phyloP scores from a whole-genome alignment of 345 rosid species.

The Hibiscus syriacus region DNA sequence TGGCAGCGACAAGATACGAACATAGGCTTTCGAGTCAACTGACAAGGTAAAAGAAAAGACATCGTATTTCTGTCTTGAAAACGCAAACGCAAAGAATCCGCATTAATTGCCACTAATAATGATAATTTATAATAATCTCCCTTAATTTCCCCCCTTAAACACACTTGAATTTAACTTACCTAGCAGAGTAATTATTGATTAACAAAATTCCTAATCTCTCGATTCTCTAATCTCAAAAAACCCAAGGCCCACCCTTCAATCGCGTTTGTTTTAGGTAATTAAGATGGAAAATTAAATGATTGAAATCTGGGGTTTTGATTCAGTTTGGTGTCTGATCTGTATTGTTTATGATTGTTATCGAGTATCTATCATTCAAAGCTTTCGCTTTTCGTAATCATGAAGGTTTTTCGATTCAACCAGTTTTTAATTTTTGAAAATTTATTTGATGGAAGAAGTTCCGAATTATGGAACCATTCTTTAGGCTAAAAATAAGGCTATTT shows the following conservation, averaged over 20 bases:
- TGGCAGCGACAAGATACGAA: background rate
- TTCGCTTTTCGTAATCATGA: too few species aligned
- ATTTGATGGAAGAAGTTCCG: slow-evolving; percentile 23
- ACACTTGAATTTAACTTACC: too few species aligned
- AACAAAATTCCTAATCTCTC: too few species aligned
- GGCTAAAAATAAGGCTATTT: slow-evolving; percentile 35
- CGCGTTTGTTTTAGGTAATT: background rate
- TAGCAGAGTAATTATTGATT: background rate
- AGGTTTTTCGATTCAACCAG: slow-evolving; percentile 7
- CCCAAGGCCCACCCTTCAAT: background rate
- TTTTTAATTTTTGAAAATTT: background rate
- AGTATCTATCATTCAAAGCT: slow-evolving; percentile 23
- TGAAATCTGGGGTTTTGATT: background rate
- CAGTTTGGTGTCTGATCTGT: background rate
- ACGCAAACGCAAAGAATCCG: background rate
- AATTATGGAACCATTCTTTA: slow-evolving; percentile 12
- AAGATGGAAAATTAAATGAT: background rate
- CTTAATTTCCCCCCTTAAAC: background rate
- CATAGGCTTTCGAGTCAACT: background rate
- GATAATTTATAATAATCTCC: background rate
- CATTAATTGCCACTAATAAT: background rate
- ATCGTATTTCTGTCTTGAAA: background rate
- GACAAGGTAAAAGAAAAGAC: background rate
- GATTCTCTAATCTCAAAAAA: too few species aligned
- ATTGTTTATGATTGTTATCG: slow-evolving; percentile 18